Evolutionary conservation across 2,329 filamentous ascomycete species (phyloP).

Genomic region (Monilinia aucupariae): DNA sequence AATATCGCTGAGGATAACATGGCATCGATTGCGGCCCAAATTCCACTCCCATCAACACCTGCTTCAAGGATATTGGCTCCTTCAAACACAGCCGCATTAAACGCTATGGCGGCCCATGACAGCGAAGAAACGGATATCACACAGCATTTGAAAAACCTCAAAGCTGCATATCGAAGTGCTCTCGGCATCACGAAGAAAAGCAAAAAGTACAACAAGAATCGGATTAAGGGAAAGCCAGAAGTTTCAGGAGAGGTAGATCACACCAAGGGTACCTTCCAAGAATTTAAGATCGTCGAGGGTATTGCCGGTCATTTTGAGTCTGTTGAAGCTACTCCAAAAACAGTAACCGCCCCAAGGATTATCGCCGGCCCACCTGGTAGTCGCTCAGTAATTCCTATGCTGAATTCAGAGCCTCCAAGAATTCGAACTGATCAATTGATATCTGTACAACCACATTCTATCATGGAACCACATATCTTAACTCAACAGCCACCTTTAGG

Average conservation of each 20-base stretch:
- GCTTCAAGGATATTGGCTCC: slow-evolving; percentile 20
- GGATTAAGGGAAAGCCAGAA: slow-evolving; percentile 26
- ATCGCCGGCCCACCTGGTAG: background rate
- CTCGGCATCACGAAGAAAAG: slow-evolving; percentile 30
- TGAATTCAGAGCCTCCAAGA: slow-evolving; percentile 2
- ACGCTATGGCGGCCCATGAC: slow-evolving; percentile 22
- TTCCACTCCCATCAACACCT: slow-evolving; percentile 23
- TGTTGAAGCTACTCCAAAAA: slow-evolving; percentile 4
- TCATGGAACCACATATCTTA: slow-evolving; percentile 1
- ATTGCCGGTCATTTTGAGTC: slow-evolving; percentile 7
- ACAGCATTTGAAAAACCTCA: slow-evolving; percentile 32
- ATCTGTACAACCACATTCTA: background rate
- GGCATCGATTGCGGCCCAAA: slow-evolving; percentile 24
- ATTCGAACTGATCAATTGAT: background rate
- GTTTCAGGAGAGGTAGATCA: slow-evolving; percentile 12
- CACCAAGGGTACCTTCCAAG: slow-evolving; percentile 10
- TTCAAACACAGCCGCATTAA: slow-evolving; percentile 18
- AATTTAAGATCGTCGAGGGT: slow-evolving; percentile 13
- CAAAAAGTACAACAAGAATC: slow-evolving; percentile 28
- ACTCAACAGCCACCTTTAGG: slow-evolving; percentile 13
- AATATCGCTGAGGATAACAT: slow-evolving; percentile 31
- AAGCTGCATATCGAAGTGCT: slow-evolving; percentile 34
- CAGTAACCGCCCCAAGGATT: background rate
- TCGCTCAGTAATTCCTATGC: background rate
- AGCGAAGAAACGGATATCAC: slow-evolving; percentile 25